These are phyloP conservation scores for Epichloe uncinata DNA, from an alignment of 2,329 filamentous ascomycete genomes.

Conservation along the genomic window DNA sequence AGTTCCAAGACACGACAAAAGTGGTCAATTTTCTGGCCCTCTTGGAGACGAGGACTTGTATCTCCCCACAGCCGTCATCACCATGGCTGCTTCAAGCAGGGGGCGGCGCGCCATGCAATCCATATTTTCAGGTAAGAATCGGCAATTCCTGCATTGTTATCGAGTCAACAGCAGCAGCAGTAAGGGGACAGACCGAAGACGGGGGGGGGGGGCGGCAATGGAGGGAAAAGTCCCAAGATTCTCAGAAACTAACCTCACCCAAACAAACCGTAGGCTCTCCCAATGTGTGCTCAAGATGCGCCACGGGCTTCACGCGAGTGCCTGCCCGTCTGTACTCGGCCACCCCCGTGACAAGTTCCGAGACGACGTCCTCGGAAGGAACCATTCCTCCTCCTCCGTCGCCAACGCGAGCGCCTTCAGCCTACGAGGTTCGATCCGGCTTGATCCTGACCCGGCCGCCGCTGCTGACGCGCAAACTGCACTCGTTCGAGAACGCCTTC, in stretches of 20 bases:
- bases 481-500: slow-evolving; percentile 81
- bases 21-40: slow-evolving; percentile 1
- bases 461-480: slow-evolving; percentile 69
- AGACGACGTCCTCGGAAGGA: slow-evolving; percentile 9
- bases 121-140: slow-evolving; percentile 35
- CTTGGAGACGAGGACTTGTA: not conserved
- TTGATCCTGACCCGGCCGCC: slow-evolving; percentile 82
- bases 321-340: slow-evolving; percentile 24
- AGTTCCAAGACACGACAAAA: slow-evolving; percentile 9
- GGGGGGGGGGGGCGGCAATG: not conserved
- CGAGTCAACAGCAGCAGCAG: not conserved
- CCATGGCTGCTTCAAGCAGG: slow-evolving; percentile 43
- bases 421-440: slow-evolving; percentile 45
- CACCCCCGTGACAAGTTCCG: slow-evolving; percentile 10
- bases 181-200: not conserved
- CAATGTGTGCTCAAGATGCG: slow-evolving; percentile 26
- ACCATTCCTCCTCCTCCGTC: slow-evolving; percentile 7
- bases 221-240: not conserved
- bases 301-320: slow-evolving; percentile 16
- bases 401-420: slow-evolving; percentile 5
- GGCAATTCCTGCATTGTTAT: not conserved
- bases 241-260: not conserved
- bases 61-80: slow-evolving; percentile 4
- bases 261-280: slow-evolving; percentile 12
- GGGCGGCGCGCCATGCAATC: slow-evolving; percentile 36